These are phyloP conservation scores for Picochlorum sp. DNA, from an alignment of 139 green algal species.

Conservation along the genomic window DNA sequence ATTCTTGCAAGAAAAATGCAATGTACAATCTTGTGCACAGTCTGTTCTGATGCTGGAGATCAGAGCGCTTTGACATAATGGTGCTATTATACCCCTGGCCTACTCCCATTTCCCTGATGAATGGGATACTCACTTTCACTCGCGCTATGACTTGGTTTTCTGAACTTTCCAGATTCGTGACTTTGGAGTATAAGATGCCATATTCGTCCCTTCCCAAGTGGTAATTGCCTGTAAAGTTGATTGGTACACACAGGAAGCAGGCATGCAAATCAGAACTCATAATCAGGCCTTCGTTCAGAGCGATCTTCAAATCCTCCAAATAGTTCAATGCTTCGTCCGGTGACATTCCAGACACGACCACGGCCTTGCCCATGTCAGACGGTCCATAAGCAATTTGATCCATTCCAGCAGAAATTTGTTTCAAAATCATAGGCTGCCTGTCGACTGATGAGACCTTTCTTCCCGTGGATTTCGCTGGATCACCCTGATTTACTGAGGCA, in stretches of 20 bases:
- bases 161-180: too few relatives aligned
- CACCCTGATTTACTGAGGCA: too few relatives aligned
- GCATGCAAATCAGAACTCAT: conserved; percentile 76
- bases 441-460: too few relatives aligned
- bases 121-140: too few relatives aligned
- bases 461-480: too few relatives aligned
- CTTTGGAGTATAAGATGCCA: too few relatives aligned
- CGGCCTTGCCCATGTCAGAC: conserved; percentile 55
- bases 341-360: conserved; percentile 41
- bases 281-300: conserved; percentile 40
- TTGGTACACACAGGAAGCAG: conserved; percentile 70
- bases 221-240: conserved; percentile 10
- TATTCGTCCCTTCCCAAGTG: too few relatives aligned
- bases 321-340: conserved; percentile 45
- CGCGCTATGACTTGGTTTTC: too few relatives aligned
- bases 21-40: conserved; percentile 25
- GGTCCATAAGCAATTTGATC: conserved; percentile 21
- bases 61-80: too few relatives aligned
- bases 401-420: conserved; percentile 17
- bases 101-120: too few relatives aligned
- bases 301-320: conserved; percentile 49
- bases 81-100: too few relatives aligned
- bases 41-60: not conserved
- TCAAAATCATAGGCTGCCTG: not conserved
- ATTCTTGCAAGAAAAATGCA: not conserved